Evolutionary conservation across 495 filamentous ascomycete species (phyloP).

Genomic region (Trichoderma parareesei): DNA sequence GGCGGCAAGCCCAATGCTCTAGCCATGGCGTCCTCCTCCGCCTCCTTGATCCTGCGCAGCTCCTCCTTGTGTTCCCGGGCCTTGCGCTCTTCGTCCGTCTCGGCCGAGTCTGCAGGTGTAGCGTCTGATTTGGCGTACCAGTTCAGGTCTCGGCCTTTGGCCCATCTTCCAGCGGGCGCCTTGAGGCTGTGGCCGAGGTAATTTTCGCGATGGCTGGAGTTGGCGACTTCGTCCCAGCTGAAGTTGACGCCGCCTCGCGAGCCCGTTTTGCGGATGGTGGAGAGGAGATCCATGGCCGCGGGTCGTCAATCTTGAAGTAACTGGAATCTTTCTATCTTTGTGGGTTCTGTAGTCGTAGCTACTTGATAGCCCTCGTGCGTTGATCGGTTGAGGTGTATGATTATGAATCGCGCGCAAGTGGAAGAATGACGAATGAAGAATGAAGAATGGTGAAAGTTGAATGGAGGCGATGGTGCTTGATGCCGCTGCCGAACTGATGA

Average conservation of each 20-base stretch:
- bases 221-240: conserved; percentile 91
- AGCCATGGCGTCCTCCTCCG: conserved; percentile 83
- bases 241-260: conserved; percentile 92
- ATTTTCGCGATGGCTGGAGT: conserved; percentile 83
- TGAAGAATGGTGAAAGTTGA: background rate
- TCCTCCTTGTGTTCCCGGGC: conserved; percentile 68
- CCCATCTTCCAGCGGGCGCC: conserved; percentile 95
- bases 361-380: no score
- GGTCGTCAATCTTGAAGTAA: no score
- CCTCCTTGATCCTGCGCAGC: conserved; percentile 75
- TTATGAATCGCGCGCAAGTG: no score
- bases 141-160: conserved; percentile 71
- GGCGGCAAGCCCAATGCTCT: conserved; percentile 72
- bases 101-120: conserved; percentile 33
- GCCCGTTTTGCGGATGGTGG: conserved; percentile 84
- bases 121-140: conserved; percentile 77
- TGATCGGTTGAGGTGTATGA: no score
- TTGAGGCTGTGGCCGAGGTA: conserved; percentile 95
- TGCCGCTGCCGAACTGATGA: background rate
- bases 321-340: no score
- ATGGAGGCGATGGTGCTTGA: background rate
- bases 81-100: conserved; percentile 53
- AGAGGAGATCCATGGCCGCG: conserved; percentile 78
- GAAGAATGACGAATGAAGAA: background rate
- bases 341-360: no score